Evolutionary conservation across 192 early-diverging fungal genomes (phyloP).

Genomic region (Anaeromyces robustus): DNA sequence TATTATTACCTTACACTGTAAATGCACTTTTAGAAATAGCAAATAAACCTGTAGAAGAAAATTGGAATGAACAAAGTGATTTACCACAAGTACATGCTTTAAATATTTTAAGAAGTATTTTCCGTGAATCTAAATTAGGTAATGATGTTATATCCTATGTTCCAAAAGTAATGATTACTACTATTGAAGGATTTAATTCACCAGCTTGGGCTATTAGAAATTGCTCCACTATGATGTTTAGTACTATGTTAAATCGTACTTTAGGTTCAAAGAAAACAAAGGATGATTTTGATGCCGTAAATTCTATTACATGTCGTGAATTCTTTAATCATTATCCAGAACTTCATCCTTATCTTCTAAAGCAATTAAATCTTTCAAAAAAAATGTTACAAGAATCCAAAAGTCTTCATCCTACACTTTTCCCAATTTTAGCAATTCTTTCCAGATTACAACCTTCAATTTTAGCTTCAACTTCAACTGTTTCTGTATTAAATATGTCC

Average conservation of each 20-base stretch:
- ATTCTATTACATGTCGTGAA: constrained; percentile 71
- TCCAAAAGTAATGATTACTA: constrained; percentile 57
- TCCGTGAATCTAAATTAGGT: constrained; percentile 67
- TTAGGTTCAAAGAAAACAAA: constrained; percentile 67
- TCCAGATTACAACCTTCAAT: constrained; percentile 58
- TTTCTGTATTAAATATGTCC: constrained; percentile 13
- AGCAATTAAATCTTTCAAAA: constrained; percentile 56
- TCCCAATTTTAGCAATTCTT: constrained; percentile 75
- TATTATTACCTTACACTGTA: constrained; percentile 49
- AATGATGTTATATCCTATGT: constrained; percentile 57
- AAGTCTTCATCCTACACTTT: constrained; percentile 69
- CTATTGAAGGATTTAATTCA: constrained; percentile 69
- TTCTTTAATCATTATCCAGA: constrained; percentile 78
- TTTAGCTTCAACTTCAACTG: constrained; percentile 19
- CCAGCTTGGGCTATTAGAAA: constrained; percentile 80
- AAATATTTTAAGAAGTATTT: constrained; percentile 70
- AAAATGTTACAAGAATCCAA: constrained; percentile 28
- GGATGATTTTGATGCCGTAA: constrained; percentile 53
- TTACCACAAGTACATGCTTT: constrained; percentile 85
- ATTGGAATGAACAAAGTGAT: constrained; percentile 52
- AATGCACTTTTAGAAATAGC: constrained; percentile 52
- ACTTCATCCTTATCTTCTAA: constrained; percentile 58
- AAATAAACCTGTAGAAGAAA: constrained; percentile 10
- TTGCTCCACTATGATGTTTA: constrained; percentile 83
- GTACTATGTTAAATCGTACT: constrained; percentile 61